Conservation (phyloP, 805 yeast species). For the Yarrowia sp. region DNA sequence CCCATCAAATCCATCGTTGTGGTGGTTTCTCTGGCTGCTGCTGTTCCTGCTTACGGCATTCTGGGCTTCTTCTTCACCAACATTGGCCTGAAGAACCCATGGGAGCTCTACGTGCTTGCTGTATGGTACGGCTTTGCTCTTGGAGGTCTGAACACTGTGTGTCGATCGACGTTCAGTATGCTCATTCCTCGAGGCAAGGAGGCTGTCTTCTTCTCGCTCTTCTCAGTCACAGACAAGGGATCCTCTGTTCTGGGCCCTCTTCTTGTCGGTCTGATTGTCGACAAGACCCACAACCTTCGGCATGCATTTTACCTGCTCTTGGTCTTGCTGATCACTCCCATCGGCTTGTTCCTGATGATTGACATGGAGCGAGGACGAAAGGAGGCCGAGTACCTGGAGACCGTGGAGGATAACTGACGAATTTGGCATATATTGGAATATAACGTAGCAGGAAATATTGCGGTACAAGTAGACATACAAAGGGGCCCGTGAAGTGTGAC, state of each 20-base stretch:
- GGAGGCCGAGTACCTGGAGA: slow-evolving; percentile 36
- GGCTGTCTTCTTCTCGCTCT: slow-evolving; percentile 75
- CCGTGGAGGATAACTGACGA: neutral
- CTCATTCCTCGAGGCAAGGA: slow-evolving; percentile 79
- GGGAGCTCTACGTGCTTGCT: slow-evolving; percentile 73
- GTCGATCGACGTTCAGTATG: slow-evolving; percentile 71
- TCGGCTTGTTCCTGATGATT: slow-evolving; percentile 63
- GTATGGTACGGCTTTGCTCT: slow-evolving; percentile 77
- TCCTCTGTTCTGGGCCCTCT: slow-evolving; percentile 77
- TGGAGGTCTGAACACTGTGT: slow-evolving; percentile 74
- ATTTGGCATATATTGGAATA: no score
- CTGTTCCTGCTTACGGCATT: slow-evolving; percentile 76
- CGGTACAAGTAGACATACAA: no score
- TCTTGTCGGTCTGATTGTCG: slow-evolving; percentile 73
- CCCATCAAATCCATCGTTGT: slow-evolving; percentile 60
- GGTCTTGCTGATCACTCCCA: slow-evolving; percentile 58
- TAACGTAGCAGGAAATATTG: no score
- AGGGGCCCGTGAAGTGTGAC: no score
- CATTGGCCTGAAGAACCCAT: slow-evolving; percentile 66
- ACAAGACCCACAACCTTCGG: slow-evolving; percentile 74
- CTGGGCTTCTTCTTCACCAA: slow-evolving; percentile 63
- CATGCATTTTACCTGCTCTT: slow-evolving; percentile 73
- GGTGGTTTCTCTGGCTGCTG: slow-evolving; percentile 64
- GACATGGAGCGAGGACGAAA: slow-evolving; percentile 65
- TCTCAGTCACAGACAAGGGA: slow-evolving; percentile 81